These are phyloP conservation scores for Ampelocalamus luodianensis DNA, from an alignment of 176 grass and related monocot genomes.

Conservation along the genomic window DNA sequence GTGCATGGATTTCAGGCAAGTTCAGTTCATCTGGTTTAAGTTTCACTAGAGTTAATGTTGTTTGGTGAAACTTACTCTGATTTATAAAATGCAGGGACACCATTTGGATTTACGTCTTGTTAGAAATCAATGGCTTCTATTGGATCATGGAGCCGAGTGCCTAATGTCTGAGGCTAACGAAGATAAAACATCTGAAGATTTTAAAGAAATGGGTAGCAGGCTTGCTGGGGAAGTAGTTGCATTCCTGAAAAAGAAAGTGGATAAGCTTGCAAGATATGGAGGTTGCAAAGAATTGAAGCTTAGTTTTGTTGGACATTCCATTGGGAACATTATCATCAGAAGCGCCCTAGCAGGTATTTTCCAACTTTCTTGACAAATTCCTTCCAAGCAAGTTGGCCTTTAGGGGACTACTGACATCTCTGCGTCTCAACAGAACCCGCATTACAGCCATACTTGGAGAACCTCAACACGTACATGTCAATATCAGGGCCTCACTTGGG, in stretches of 20 bases:
- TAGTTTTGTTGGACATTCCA: constrained; percentile 99
- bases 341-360: constrained; percentile 82
- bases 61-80: constrained; percentile 31
- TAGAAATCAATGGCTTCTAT: constrained; percentile 93
- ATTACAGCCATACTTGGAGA: constrained; percentile 83
- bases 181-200: constrained; percentile 91
- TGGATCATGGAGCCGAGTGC: constrained; percentile 95
- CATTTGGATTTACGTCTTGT: constrained; percentile 96
- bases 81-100: constrained; percentile 66
- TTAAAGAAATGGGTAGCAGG: constrained; percentile 92
- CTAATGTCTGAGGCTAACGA: constrained; percentile 98
- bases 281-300: constrained; percentile 95
- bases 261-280: constrained; percentile 78
- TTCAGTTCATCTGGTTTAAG: constrained; percentile 12
- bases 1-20: constrained; percentile 99
- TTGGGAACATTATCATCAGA: constrained; percentile 95
- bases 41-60: constrained; percentile 32
- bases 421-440: constrained; percentile 59
- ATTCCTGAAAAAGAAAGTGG: constrained; percentile 82
- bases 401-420: constrained; percentile 28
- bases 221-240: constrained; percentile 80
- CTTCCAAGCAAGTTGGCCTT: constrained; percentile 2
- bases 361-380: constrained; percentile 39
- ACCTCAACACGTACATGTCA: constrained; percentile 89
- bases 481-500: constrained; percentile 95